Evolutionary conservation across 2,329 filamentous ascomycete genomes (phyloP).

Genomic region (Hymenoscyphus infarciens): DNA sequence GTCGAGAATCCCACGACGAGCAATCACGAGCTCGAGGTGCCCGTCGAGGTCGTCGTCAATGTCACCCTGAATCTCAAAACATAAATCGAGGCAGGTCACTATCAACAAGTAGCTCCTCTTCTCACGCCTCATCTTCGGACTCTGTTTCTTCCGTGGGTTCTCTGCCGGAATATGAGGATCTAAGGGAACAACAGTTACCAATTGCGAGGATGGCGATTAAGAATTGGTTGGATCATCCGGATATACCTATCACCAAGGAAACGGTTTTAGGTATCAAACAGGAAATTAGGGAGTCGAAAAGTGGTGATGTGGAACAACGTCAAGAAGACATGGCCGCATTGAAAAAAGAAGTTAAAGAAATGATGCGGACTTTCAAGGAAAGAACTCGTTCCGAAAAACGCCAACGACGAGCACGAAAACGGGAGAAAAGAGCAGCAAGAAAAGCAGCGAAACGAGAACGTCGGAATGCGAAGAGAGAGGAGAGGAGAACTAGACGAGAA

Average conservation of each 20-base stretch:
- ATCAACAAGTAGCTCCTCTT: slow-evolving; percentile 26
- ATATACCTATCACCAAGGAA: slow-evolving; percentile 46
- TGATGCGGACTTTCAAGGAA: slow-evolving; percentile 44
- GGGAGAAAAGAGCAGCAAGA: slow-evolving; percentile 14
- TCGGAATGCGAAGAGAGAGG: slow-evolving; percentile 23
- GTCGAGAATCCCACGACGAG: slow-evolving; percentile 12
- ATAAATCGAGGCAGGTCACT: slow-evolving; percentile 16
- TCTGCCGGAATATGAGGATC: slow-evolving; percentile 51
- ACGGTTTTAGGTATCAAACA: slow-evolving; percentile 42
- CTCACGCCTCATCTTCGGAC: slow-evolving; percentile 35
- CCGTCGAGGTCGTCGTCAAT: slow-evolving; percentile 6
- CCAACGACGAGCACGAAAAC: slow-evolving; percentile 31
- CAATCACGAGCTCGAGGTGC: slow-evolving; percentile 10
- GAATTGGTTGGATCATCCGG: slow-evolving; percentile 48
- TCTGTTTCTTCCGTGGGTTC: slow-evolving; percentile 46
- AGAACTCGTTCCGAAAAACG: slow-evolving; percentile 39
- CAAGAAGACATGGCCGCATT: slow-evolving; percentile 39
- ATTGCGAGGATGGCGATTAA: slow-evolving; percentile 43
- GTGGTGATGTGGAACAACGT: slow-evolving; percentile 8
- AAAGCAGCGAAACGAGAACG: slow-evolving; percentile 22
- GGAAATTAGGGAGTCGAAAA: slow-evolving; percentile 43
- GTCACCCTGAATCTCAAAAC: slow-evolving; percentile 8
- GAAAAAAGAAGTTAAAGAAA: slow-evolving; percentile 43
- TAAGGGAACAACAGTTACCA: slow-evolving; percentile 47
- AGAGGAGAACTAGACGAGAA: slow-evolving; percentile 35